Percentiles rank a stretch among this genome's conserved stretches.
These are phyloP conservation scores for Nadsonia commutata DNA, from an alignment of 1,139 yeast genomes.

Conservation along the genomic window DNA sequence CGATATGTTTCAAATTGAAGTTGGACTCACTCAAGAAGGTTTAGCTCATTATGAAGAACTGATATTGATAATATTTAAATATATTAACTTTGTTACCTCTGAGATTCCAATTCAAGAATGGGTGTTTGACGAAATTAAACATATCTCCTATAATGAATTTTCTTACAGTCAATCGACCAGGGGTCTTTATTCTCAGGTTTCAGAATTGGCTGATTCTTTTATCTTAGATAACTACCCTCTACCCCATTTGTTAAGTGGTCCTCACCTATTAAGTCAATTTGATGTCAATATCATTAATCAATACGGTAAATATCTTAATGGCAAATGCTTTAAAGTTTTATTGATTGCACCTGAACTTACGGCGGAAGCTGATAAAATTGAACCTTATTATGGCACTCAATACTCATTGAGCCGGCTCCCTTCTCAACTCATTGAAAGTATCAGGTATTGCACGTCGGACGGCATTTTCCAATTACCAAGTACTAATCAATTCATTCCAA, in stretches of 20 bases:
- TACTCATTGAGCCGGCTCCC: conserved; percentile 39
- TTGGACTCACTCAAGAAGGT: conserved; percentile 67
- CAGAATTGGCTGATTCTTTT: conserved; percentile 32
- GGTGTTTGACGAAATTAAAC: conserved; percentile 35
- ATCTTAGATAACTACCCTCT: conserved; percentile 45
- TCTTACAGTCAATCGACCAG: conserved; percentile 52
- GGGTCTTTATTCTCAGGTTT: conserved; percentile 37
- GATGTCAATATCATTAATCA: conserved; percentile 38
- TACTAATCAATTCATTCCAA: conserved; percentile 66
- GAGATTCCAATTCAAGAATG: conserved; percentile 40
- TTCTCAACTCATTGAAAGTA: conserved; percentile 22
- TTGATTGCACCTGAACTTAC: conserved; percentile 28
- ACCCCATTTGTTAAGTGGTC: conserved; percentile 42
- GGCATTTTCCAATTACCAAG: conserved; percentile 44
- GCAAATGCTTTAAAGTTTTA: conserved; percentile 46
- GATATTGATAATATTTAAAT: conserved; percentile 48
- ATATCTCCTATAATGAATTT: conserved; percentile 35
- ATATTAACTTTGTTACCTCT: conserved; percentile 40
- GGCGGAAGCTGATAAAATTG: conserved; percentile 30
- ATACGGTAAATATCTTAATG: conserved; percentile 35
- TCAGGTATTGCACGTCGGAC: conserved; percentile 22
- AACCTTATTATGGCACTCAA: conserved; percentile 85
- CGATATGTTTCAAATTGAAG: conserved; percentile 50
- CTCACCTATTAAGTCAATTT: conserved; percentile 43
- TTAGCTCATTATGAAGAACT: conserved; percentile 47